phyloP scores from a whole-genome alignment of 2,329 filamentous ascomycete genomes.

The Aspergillus phoenicis region DNA sequence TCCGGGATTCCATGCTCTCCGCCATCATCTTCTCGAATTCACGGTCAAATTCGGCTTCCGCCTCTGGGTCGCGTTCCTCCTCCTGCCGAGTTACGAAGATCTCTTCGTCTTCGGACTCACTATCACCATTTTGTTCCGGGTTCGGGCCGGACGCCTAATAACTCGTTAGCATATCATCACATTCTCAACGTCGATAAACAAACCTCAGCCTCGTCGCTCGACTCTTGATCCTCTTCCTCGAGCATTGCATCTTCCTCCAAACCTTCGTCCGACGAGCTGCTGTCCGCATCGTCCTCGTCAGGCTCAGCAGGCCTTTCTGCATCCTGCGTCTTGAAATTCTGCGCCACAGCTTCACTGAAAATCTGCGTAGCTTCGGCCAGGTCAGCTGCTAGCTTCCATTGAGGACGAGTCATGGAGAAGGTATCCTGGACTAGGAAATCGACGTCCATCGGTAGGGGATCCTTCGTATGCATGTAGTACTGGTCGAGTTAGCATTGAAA shows the following conservation, averaged over 20 bases:
- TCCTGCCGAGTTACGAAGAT: slow-evolving; percentile 91
- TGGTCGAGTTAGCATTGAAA: slow-evolving; percentile 35
- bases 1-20: slow-evolving; percentile 91
- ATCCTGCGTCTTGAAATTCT: slow-evolving; percentile 82
- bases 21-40: slow-evolving; percentile 99
- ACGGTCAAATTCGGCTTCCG: slow-evolving; percentile 94
- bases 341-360: slow-evolving; percentile 84
- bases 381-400: slow-evolving; percentile 85
- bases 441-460: slow-evolving; percentile 89
- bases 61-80: slow-evolving; percentile 87
- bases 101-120: slow-evolving; percentile 76
- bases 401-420: slow-evolving; percentile 78
- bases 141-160: slow-evolving; percentile 47
- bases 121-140: slow-evolving; percentile 47
- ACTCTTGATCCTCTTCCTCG: slow-evolving; percentile 60
- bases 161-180: slow-evolving; percentile 14
- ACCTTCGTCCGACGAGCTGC: slow-evolving; percentile 75
- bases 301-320: slow-evolving; percentile 68
- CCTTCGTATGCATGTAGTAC: slow-evolving; percentile 93
- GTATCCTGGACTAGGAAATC: slow-evolving; percentile 96
- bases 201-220: slow-evolving; percentile 47
- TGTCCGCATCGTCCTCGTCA: slow-evolving; percentile 75
- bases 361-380: slow-evolving; percentile 79
- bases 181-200: no score
- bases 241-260: slow-evolving; percentile 61